Evolutionary conservation across 352 stramenopile species (phyloP).

Genomic region (Phytophthora crassamura): DNA sequence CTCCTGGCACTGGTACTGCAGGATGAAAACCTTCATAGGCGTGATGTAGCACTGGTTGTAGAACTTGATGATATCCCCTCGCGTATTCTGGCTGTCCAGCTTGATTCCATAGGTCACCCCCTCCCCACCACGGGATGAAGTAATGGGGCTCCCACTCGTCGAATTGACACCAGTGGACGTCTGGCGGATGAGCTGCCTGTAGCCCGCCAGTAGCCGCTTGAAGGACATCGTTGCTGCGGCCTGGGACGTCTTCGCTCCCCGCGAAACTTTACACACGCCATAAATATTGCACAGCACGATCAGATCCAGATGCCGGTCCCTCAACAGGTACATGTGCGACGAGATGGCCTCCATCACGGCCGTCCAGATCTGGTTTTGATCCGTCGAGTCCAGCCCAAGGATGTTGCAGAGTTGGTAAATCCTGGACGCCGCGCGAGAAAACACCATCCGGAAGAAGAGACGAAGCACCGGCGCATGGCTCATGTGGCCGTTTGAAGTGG

Average conservation of each 20-base stretch:
- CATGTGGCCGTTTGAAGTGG: conserved; percentile 2
- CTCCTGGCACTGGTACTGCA: conserved; percentile 88
- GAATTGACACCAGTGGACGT: conserved; percentile 21
- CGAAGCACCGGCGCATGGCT: conserved; percentile 66
- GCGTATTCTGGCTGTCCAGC: conserved; percentile 58
- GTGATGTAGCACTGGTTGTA: conserved; percentile 89
- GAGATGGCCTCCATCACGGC: conserved; percentile 85
- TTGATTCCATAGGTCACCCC: conserved; percentile 85
- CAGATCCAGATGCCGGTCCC: conserved; percentile 82
- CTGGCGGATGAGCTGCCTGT: conserved; percentile 74
- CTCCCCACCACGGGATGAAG: conserved; percentile 51
- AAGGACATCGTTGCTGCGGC: conserved; percentile 58
- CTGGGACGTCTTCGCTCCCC: conserved; percentile 61
- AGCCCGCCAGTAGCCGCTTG: conserved; percentile 77
- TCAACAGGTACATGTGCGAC: conserved; percentile 61
- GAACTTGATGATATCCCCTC: conserved; percentile 91
- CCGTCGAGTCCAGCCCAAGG: conserved; percentile 72
- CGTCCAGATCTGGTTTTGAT: conserved; percentile 90
- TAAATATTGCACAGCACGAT: conserved; percentile 88
- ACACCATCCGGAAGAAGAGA: conserved; percentile 88
- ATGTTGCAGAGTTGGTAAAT: conserved; percentile 78
- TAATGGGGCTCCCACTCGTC: conserved; percentile 19
- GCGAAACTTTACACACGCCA: conserved; percentile 87
- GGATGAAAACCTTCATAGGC: conserved; percentile 86
- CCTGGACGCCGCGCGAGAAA: conserved; percentile 80